Evolutionary conservation across 208 protist genomes (phyloP), one percentile per base, ranked within the genome.

Genomic region (Crithidia mellificae): DNA sequence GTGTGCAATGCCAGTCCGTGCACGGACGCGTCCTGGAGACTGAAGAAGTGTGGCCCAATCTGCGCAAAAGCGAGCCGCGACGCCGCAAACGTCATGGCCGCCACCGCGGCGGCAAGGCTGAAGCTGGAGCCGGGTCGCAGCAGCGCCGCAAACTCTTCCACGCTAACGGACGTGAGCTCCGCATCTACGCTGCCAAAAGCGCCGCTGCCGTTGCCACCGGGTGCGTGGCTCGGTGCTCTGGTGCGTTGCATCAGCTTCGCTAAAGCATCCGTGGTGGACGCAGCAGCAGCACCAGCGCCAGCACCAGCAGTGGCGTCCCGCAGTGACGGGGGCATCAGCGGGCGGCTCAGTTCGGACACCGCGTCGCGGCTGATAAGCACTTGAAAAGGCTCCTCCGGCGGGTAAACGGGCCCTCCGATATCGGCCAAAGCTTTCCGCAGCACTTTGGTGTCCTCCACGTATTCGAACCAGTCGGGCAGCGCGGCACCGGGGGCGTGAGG

Each of bases 301-400:
- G n/a, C n/a, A n/a, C n/a, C n/a, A n/a, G n/a, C n/a, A n/a, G n/a
- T n/a, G 25, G 54, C 20, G 0, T 24, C 32, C 24, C 34, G 22
- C 29, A 53, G 17, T 4, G 20, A 27, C 4, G 38, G n/a, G 1
- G 36, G 24, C 32, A 7, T 9, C 55, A 57, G 66, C 12, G 66
- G 56, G 19, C 38, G 55, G 38, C 41, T 29, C 55, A 63, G 6
- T 6, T 22, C 41, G 17, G 67, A 47, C 12, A 76, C 6, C 15
- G 39, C 19, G 14, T 25, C 15, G 38, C 22, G 30, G 1, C 59
- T 24, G 49, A 68, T 4, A 30, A 76, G 71, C 34, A 68, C 56
- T 27, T 68, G 71, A n/a, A 55, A 54, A 8, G 71, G 71, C 17
- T 19, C 22, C 24, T 53, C 61, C 11, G 54, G n/a, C 4, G 71